phyloP scores from a whole-genome alignment of 2,329 filamentous ascomycete species.

The Penicillium vulpinum region DNA sequence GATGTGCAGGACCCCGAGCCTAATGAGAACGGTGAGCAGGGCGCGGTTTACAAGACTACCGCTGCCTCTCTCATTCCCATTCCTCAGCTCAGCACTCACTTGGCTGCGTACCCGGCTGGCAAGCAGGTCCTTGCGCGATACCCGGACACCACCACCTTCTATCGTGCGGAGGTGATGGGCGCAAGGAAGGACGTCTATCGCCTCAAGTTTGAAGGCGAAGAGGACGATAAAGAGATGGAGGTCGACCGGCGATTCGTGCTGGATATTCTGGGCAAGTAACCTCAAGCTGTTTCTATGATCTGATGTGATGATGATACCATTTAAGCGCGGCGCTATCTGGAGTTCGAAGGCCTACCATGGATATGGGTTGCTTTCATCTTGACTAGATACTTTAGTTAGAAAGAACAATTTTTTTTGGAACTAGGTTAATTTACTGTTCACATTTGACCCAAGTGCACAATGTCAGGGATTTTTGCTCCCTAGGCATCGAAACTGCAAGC shows the following conservation, averaged over 20 bases:
- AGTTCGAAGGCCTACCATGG: constrained; percentile 16
- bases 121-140: constrained; percentile 77
- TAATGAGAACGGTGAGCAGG: constrained; percentile 66
- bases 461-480: too few relatives aligned
- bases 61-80: constrained; percentile 78
- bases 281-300: constrained; percentile 15
- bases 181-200: constrained; percentile 55
- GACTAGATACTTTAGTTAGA: constrained; percentile 7
- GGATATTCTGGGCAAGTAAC: constrained; percentile 61
- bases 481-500: too few relatives aligned
- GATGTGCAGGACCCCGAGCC: constrained; percentile 79
- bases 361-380: constrained; percentile 9
- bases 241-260: constrained; percentile 76
- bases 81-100: constrained; percentile 59
- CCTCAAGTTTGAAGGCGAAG: constrained; percentile 77
- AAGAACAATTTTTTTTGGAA: constrained; percentile 1
- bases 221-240: constrained; percentile 70
- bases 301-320: constrained; percentile 31
- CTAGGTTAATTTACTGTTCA: not conserved
- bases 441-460: not conserved
- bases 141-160: constrained; percentile 81
- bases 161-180: constrained; percentile 77
- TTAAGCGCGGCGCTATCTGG: constrained; percentile 29
- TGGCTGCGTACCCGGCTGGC: constrained; percentile 63
- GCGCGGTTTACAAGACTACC: constrained; percentile 64